Evolutionary conservation across 1,284 basidiomycete species (phyloP).

Genomic region (Vanrija sp.): DNA sequence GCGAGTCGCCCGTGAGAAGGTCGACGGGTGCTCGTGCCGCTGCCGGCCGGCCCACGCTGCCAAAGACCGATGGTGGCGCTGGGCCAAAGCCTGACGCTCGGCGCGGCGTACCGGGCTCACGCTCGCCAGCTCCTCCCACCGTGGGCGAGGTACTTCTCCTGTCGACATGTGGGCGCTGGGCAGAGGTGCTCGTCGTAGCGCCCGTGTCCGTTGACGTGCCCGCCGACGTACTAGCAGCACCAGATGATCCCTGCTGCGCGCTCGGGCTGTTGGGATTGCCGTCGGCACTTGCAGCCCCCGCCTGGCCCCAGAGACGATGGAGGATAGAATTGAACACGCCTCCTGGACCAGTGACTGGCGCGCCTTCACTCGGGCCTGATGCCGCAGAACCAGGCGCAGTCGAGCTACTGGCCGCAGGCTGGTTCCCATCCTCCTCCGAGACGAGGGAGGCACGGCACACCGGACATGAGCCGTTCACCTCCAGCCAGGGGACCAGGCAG

Average conservation of each 20-base stretch:
- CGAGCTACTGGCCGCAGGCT: neutral
- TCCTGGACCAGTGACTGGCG: slow-evolving; percentile 6
- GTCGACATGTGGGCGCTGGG: too few relatives aligned
- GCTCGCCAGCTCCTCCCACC: neutral
- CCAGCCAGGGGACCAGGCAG: slow-evolving; percentile 47
- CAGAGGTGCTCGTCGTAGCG: too few relatives aligned
- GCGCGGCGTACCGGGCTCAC: neutral
- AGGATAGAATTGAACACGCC: slow-evolving; percentile 28
- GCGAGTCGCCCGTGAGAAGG: too few relatives aligned
- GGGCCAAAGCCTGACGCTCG: neutral
- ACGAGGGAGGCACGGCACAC: slow-evolving; percentile 44
- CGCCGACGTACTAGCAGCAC: too few relatives aligned
- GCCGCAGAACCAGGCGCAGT: too few relatives aligned
- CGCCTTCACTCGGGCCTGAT: neutral
- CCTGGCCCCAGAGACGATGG: slow-evolving; percentile 38
- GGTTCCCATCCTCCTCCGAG: neutral
- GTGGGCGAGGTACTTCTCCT: neutral
- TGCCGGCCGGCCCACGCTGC: neutral
- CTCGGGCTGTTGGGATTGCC: neutral
- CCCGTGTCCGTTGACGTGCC: too few relatives aligned
- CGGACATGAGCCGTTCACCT: slow-evolving; percentile 47
- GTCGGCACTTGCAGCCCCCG: slow-evolving; percentile 12
- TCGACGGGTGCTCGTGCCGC: neutral
- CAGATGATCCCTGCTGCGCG: neutral
- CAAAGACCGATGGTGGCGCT: neutral